phyloP scores from a whole-genome alignment of 345 rosid species.

The Fremontodendron californicum region DNA sequence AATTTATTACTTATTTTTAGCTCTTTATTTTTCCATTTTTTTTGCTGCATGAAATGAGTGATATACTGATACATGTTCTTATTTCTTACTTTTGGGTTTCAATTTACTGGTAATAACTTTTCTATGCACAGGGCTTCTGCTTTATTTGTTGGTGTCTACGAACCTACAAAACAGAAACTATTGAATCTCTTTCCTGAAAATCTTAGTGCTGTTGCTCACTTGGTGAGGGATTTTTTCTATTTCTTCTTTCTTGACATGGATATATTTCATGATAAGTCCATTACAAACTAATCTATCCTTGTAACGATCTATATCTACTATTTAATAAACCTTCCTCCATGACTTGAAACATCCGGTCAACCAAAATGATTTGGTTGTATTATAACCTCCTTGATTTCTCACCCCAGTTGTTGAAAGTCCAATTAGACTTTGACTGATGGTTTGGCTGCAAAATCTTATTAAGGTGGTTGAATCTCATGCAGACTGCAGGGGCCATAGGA shows the following conservation, averaged over 20 bases:
- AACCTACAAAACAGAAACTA: conserved; percentile 88
- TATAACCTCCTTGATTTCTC: background rate
- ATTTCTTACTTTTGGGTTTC: background rate
- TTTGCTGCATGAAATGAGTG: background rate
- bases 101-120: conserved; percentile 14
- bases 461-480: conserved; percentile 19
- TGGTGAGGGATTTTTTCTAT: conserved; percentile 48
- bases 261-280: background rate
- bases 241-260: background rate
- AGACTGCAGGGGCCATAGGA: conserved; percentile 96
- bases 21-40: background rate
- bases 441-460: conserved; percentile 5
- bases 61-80: background rate
- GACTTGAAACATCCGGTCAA: conserved; percentile 1
- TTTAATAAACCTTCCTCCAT: background rate
- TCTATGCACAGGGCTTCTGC: conserved; percentile 77
- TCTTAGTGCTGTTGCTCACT: conserved; percentile 82
- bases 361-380: background rate
- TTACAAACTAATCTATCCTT: background rate
- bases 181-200: conserved; percentile 72
- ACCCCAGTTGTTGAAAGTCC: background rate
- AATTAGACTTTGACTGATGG: background rate
- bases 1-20: background rate
- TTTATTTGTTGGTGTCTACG: conserved; percentile 87
- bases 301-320: background rate